phyloP scores from a whole-genome alignment of 202 grass and related monocot genomes.

The Musa balbisiana region DNA sequence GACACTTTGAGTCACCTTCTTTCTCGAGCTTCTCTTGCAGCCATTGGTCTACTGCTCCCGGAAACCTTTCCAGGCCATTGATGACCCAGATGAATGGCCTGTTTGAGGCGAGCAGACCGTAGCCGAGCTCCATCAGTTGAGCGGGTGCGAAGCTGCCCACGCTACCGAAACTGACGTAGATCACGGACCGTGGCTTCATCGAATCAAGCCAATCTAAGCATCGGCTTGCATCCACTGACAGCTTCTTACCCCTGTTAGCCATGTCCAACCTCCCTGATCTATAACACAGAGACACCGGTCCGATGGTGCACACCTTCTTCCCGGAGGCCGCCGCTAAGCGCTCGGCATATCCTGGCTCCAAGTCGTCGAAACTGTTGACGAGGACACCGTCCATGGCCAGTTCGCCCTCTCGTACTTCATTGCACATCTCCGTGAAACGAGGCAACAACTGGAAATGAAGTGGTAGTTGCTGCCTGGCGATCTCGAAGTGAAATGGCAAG shows the following conservation, averaged over 20 bases:
- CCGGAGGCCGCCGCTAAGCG: conserved; percentile 24
- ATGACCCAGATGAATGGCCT: conserved; percentile 28
- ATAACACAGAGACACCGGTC: conserved; percentile 47
- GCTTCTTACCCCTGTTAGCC: conserved; percentile 22
- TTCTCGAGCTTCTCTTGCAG: conserved; percentile 29
- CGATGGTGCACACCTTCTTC: conserved; percentile 41
- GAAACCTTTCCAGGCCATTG: conserved; percentile 23
- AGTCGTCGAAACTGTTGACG: conserved; percentile 60
- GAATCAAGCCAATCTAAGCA: conserved; percentile 18
- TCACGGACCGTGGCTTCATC: neutral
- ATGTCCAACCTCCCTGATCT: neutral
- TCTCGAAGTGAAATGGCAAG: conserved; percentile 30
- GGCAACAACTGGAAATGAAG: conserved; percentile 24
- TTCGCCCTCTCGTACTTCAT: conserved; percentile 36
- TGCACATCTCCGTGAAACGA: neutral
- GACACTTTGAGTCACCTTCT: conserved; percentile 25
- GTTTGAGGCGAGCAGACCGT: conserved; percentile 16
- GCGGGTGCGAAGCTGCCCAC: neutral
- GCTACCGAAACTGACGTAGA: conserved; percentile 30
- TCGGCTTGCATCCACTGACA: conserved; percentile 13
- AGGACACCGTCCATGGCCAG: conserved; percentile 38
- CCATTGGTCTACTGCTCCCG: conserved; percentile 38
- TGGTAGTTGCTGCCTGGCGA: conserved; percentile 41
- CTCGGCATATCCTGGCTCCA: conserved; percentile 36
- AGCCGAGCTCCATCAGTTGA: conserved; percentile 24